Percentiles rank a stretch among this genome's conserved stretches.
These are phyloP conservation scores for Hyaloperonospora arabidopsidis DNA, from an alignment of 352 stramenopile species.

Conservation along the genomic window DNA sequence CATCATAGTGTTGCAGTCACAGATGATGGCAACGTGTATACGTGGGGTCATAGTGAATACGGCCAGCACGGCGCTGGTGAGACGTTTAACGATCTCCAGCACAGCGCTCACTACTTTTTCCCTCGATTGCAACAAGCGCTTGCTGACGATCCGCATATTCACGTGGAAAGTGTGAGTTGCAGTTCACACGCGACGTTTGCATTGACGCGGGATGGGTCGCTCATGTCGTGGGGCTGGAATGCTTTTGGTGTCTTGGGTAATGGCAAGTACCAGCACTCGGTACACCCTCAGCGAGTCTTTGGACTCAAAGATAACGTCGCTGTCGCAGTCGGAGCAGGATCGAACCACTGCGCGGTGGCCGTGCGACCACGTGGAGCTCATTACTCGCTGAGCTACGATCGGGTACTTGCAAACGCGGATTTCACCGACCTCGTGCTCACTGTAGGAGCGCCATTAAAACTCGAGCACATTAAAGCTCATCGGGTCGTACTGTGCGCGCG, in stretches of 20 bases:
- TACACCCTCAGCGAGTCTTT: slow-evolving; percentile 54
- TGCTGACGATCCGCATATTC: slow-evolving; percentile 21
- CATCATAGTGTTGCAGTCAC: slow-evolving; percentile 72
- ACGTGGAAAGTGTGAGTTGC: slow-evolving; percentile 37
- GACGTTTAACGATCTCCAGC: slow-evolving; percentile 62
- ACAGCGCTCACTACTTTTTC: slow-evolving; percentile 67
- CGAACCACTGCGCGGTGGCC: slow-evolving; percentile 62
- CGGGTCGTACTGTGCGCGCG: slow-evolving; percentile 50
- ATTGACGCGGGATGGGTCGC: slow-evolving; percentile 35
- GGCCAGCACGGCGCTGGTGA: slow-evolving; percentile 66
- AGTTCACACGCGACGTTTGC: slow-evolving; percentile 75
- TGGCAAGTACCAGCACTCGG: slow-evolving; percentile 66
- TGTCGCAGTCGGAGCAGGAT: slow-evolving; percentile 45
- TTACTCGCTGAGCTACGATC: slow-evolving; percentile 57
- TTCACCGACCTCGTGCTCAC: slow-evolving; percentile 55
- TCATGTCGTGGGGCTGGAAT: slow-evolving; percentile 87
- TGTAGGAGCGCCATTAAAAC: slow-evolving; percentile 19
- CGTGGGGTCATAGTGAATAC: slow-evolving; percentile 81
- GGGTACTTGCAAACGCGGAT: slow-evolving; percentile 36
- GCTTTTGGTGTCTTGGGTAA: slow-evolving; percentile 67
- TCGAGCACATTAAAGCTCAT: slow-evolving; percentile 33
- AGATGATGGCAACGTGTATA: slow-evolving; percentile 46
- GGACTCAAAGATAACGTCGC: slow-evolving; percentile 52
- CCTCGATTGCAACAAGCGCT: slow-evolving; percentile 53
- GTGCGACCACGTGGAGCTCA: slow-evolving; percentile 47